Base-by-base conservation (phyloP, 2,329 filamentous ascomycete genomes). In the Alternaria sp. region DNA sequence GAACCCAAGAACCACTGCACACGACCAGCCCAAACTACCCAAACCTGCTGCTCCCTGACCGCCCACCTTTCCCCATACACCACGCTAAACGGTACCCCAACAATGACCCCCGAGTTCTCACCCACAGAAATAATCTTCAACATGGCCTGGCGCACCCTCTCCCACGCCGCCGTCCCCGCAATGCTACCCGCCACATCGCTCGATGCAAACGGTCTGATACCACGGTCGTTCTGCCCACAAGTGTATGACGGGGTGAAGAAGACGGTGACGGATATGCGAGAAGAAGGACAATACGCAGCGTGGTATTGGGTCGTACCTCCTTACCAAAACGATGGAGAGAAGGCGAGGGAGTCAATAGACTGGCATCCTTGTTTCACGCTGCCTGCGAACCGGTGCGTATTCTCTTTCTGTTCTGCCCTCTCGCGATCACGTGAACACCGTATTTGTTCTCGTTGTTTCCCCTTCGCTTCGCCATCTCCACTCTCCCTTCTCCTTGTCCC, bases 281-380 rank as follows among this genome's bases (percentile, higher is more conserved):
- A 36, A 23, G 45, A 49, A 34, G 45, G 8, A 3, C 45, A 49
- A 23, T 49, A 17, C 14, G 45, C 45, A 13, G 45, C 31, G 11
- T 49, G 45, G 45, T 49, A 36, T 17, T 49, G 45, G 45, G 31
- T 49, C 13, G n/a, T 23, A 0, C 21, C n/a, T 1, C 14, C 26
- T 8, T 28, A 5, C n/a, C 8, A 41, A 11, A 11, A 26, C 4
- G 24, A 44, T 17, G 41, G 17, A 4, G 28, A 13, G 28, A 31
- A 28, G 17, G 28, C 13, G 10, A 31, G 42, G 17, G 28, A 23
- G 10, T 31, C n/a, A 14, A 13, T 46, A 24, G 28, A 28, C 2
- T 46, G 42, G 42, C 42, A 46, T 46, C 28, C 42, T 3, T 46
- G 28, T 46, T 46, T 46, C 21, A 33, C 28, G 10, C 7, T 46